Base-by-base conservation (phyloP, 208 protist species). In the Lotmaria passim region DNA sequence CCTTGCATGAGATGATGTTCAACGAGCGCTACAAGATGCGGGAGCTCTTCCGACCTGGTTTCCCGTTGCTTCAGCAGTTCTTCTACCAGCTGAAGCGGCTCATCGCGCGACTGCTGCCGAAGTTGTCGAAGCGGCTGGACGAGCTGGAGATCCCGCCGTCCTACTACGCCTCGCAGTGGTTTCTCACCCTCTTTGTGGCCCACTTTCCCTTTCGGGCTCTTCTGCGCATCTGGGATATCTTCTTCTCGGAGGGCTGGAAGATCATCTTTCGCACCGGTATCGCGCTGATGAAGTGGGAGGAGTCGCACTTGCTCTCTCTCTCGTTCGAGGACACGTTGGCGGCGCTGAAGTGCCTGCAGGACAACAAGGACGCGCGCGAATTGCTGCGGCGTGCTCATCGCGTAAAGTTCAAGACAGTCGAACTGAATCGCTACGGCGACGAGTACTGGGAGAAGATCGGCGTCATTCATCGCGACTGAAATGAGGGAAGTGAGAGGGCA, bases 81-180 rank as follows among this genome's bases (percentile, higher is more conserved):
- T 97, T 97, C 65, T 94, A 89, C 64, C 88, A 96, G 67, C 72
- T 97, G 30, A 87, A 89, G 64, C 80, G 79, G 26, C 87, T 97
- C 3, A 69, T 97, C 59, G 85, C 74, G 39, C 68, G 79, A 10
- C 69, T 94, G 34, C 52, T 94, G n/a, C 94, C 94, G n/a, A 83
- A 82, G 57, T 68, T 97, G 51, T 75, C 81, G 55, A 55, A 82
- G 47, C 90, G 87, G 43, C 92, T 98, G 60, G 81, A 91, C 34
- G 60, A 77, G 43, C 58, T 96, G 5, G 78, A 75, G 17, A 78
- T 97, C 30, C 83, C 93, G 41, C 88, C 91, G 5, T 89, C 87
- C 46, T 96, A 95, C 61, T 98, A 94, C 68, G 94, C 94, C 17
- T 91, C 94, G 7, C 92, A 96, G 85, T 98, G 94, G 94, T 98